Evolutionary conservation across 164 flowering plant genomes (phyloP).

Genomic region (Magnolia officinalis): DNA sequence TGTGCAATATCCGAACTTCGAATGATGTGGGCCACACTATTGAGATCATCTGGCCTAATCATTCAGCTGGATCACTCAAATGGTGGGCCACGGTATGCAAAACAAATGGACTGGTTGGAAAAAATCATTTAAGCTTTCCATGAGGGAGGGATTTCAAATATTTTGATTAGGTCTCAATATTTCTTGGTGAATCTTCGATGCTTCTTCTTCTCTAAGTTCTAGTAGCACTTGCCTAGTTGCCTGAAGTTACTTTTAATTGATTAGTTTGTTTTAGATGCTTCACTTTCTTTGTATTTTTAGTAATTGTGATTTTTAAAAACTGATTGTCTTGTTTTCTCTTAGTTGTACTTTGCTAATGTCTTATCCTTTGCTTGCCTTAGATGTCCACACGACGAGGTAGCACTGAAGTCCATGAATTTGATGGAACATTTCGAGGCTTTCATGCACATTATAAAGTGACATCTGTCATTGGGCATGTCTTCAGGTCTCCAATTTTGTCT

Average conservation of each 20-base stretch:
- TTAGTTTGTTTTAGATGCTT: neutral
- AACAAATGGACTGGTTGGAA: too few relatives aligned
- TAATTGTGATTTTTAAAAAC: neutral
- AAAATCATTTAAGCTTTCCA: too few relatives aligned
- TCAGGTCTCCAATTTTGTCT: slow-evolving; percentile 50
- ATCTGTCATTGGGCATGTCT: slow-evolving; percentile 94
- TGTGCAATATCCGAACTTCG: too few relatives aligned
- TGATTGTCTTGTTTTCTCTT: neutral
- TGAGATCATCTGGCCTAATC: too few relatives aligned
- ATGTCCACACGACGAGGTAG: slow-evolving; percentile 78
- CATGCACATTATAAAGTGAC: slow-evolving; percentile 70
- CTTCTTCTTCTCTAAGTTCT: too few relatives aligned
- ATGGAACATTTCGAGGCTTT: slow-evolving; percentile 56
- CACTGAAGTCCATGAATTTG: slow-evolving; percentile 93
- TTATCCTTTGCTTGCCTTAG: slow-evolving; percentile 36
- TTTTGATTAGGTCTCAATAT: too few relatives aligned
- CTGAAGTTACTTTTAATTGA: neutral
- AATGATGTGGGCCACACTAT: too few relatives aligned
- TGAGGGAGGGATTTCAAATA: too few relatives aligned
- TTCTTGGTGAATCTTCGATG: too few relatives aligned
- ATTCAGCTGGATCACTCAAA: too few relatives aligned
- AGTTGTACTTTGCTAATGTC: neutral
- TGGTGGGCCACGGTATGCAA: too few relatives aligned
- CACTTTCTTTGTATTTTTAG: neutral
- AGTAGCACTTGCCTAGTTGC: neutral